Base-by-base conservation (phyloP, 768 basidiomycete genomes). In the Rhodosporidiobolus odoratus region DNA sequence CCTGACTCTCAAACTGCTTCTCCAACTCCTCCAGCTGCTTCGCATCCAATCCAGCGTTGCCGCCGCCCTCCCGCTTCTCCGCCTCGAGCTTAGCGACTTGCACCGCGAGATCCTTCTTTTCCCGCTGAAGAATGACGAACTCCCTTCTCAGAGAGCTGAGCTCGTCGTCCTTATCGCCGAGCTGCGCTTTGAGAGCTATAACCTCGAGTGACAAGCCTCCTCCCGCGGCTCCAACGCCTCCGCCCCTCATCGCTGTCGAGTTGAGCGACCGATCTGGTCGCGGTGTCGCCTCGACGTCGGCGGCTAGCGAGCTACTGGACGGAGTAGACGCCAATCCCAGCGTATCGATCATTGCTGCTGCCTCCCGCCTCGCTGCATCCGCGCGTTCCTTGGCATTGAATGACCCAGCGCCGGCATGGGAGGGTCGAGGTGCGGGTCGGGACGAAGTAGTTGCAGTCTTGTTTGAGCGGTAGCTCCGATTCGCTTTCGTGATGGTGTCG, bases 11-110 rank as follows among this genome's bases (percentile, higher is more conserved):
- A 13, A 59, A 58, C n/a, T 48, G 27, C 40, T 58, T 45, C 32
- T 65, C 71, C 30, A 72, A 47, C 54, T 68, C 67, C 56, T 72
- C 66, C 16, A 72, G 37, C 64, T 72, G 67, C n/a, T 19, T 47
- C 12, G 56, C 60, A 41, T 73, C 72, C n/a, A 69, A 27, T 27
- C 63, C 71, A 13, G 40, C 53, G 21, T 9, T 38, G 3, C 30
- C 57, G 1, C 37, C 57, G 7, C 34, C n/a, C 35, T 25, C 16
- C 4, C 5, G 27, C 38, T 35, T 37, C 41, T 47, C 45, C 43
- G 32, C 19, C 41, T 62, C 62, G 25, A 65, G 50, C 34, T 30
- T 3, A 10, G 23, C 47, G 25, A 40, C 38, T n/a, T 58, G 41
- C 2, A 3, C 2, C 7, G 4, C 19, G 25, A 70, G 40, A 13